These are phyloP conservation scores for Xylaria acuta DNA, from an alignment of 495 filamentous ascomycete species.

Conservation along the genomic window DNA sequence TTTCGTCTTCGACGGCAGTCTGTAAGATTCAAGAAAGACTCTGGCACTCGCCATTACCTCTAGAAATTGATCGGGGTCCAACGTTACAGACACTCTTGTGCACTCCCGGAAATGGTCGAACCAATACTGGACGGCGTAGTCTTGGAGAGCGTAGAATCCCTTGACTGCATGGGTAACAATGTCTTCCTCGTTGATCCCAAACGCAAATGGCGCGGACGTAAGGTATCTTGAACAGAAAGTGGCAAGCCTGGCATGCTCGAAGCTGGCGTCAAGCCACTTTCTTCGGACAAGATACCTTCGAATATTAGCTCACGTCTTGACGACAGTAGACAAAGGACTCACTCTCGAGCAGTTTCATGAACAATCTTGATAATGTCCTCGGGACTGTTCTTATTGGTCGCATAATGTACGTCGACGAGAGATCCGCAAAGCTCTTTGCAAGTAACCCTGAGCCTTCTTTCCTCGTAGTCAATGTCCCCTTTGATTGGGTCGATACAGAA, in stretches of 20 bases:
- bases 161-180: not conserved
- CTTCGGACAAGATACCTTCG: not conserved
- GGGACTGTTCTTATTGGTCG: not conserved
- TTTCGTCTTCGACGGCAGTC: not conserved
- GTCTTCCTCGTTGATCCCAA: not conserved
- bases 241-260: not conserved
- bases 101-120: slow-evolving; percentile 24
- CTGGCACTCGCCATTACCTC: not conserved
- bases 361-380: slow-evolving; percentile 18
- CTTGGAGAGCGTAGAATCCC: slow-evolving; percentile 24
- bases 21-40: not conserved
- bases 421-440: slow-evolving; percentile 29
- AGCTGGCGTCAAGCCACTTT: not conserved
- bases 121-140: slow-evolving; percentile 27
- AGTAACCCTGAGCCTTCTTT: slow-evolving; percentile 11
- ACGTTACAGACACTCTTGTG: not conserved
- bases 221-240: slow-evolving; percentile 17
- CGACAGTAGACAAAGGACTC: not conserved
- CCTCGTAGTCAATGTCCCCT: slow-evolving; percentile 14
- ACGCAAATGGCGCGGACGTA: not conserved
- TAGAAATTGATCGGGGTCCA: not conserved
- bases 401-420: slow-evolving; percentile 20
- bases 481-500: slow-evolving; percentile 28
- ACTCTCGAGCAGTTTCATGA: slow-evolving; percentile 16
- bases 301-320: not conserved